A percentile compares a stretch with the other conserved stretches of the same genome.
Evolutionary conservation across 331 rosid species (phyloP).

Genomic region (Malus hybrid): DNA sequence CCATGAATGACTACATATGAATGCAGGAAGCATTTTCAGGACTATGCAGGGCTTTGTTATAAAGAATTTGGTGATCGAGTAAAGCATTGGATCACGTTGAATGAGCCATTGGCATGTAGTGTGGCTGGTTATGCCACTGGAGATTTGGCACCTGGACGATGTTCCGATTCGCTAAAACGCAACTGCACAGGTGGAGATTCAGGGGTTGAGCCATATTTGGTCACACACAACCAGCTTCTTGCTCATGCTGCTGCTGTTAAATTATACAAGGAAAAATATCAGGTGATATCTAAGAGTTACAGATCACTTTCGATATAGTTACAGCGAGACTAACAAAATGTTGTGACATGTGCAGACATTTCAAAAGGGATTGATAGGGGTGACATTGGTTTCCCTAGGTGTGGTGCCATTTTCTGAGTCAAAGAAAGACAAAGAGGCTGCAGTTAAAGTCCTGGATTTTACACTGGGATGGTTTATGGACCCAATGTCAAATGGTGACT

Average conservation of each 20-base stretch:
- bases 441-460: slow-evolving; percentile 39
- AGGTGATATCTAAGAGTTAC: not conserved
- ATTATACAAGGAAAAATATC: slow-evolving; percentile 13
- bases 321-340: not conserved
- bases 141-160: slow-evolving; percentile 18
- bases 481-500: slow-evolving; percentile 27
- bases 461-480: slow-evolving; percentile 54
- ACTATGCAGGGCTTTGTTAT: slow-evolving; percentile 17
- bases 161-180: slow-evolving; percentile 12
- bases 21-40: slow-evolving; percentile 13
- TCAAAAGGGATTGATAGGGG: slow-evolving; percentile 40
- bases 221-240: slow-evolving; percentile 19
- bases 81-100: slow-evolving; percentile 28
- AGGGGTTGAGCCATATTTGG: slow-evolving; percentile 25
- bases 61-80: slow-evolving; percentile 23
- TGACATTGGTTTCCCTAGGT: slow-evolving; percentile 23
- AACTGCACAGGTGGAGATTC: slow-evolving; percentile 23
- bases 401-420: slow-evolving; percentile 19
- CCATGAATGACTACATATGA: not conserved
- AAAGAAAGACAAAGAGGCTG: slow-evolving; percentile 15
- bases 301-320: not conserved
- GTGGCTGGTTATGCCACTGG: slow-evolving; percentile 22
- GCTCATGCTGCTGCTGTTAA: slow-evolving; percentile 25
- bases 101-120: slow-evolving; percentile 14
- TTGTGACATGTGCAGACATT: not conserved